Percentiles rank a stretch among this genome's conserved stretches.
phyloP scores from a whole-genome alignment of 495 filamentous ascomycete genomes.

The Jackrogersella multiformis region DNA sequence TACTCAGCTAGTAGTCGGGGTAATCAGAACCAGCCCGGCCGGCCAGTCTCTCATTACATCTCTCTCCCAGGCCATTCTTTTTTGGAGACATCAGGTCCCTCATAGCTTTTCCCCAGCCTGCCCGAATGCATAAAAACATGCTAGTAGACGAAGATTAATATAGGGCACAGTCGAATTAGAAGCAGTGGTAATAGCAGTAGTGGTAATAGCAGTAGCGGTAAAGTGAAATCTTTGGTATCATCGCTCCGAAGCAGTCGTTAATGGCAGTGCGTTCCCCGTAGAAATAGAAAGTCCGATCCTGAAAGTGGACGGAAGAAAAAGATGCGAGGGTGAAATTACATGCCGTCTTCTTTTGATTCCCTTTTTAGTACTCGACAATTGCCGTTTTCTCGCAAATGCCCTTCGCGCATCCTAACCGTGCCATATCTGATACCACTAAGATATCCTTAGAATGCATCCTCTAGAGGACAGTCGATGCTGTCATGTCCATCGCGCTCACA shows the following conservation, averaged over 20 bases:
- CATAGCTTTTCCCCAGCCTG: conserved; percentile 14
- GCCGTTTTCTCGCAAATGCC: background rate
- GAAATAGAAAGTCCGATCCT: conserved; percentile 23
- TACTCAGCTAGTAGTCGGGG: conserved; percentile 22
- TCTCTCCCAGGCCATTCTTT: conserved; percentile 5
- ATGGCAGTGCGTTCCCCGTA: conserved; percentile 22
- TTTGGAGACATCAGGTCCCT: background rate
- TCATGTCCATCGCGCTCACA: conserved; percentile 97
- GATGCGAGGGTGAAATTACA: conserved; percentile 11
- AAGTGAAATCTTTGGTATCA: conserved; percentile 43
- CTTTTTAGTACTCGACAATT: conserved; percentile 9
- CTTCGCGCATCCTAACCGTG: conserved; percentile 5
- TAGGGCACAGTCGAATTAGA: conserved; percentile 26
- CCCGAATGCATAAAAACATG: conserved; percentile 12
- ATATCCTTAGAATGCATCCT: conserved; percentile 71
- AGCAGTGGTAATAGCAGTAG: conserved; percentile 8
- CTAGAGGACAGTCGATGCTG: conserved; percentile 93
- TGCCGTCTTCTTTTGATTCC: background rate
- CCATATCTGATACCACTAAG: conserved; percentile 2
- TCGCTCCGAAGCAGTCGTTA: conserved; percentile 45
- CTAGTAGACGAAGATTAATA: conserved; percentile 23
- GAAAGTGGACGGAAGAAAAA: conserved; percentile 2
- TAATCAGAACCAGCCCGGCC: conserved; percentile 20
- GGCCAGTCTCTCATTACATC: conserved; percentile 3
- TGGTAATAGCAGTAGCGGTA: too few species aligned